Percentiles rank a stretch among this genome's conserved stretches.
Evolutionary conservation across 106 monocot species (phyloP).

Genomic region (Dactylorhiza incarnata): DNA sequence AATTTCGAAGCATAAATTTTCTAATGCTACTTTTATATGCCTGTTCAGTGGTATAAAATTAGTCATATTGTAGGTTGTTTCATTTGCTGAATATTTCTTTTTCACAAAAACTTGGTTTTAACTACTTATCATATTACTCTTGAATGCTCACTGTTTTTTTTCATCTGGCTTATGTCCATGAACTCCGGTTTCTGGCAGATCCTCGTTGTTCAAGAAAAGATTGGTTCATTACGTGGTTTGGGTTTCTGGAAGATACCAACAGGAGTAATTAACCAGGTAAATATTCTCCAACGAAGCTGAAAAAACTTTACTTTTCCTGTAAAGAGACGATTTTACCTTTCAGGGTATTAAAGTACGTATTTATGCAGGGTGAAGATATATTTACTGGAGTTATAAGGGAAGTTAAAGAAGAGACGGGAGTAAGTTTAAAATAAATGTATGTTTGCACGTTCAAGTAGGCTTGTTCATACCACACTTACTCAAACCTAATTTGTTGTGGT

Average conservation of each 20-base stretch:
- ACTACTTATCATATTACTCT: neutral
- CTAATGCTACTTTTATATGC: neutral
- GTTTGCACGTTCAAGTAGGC: neutral
- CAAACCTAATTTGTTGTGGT: neutral
- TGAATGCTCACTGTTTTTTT: neutral
- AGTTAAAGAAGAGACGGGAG: conserved; percentile 98
- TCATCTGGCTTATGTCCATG: neutral
- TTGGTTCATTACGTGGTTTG: conserved; percentile 45
- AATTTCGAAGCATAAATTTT: neutral
- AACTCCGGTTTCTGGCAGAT: conserved; percentile 39
- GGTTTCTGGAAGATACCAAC: conserved; percentile 94
- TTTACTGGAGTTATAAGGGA: conserved; percentile 64
- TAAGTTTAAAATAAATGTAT: conserved; percentile 22
- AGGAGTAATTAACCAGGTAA: conserved; percentile 83
- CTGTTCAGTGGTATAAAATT: neutral
- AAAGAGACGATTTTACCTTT: neutral
- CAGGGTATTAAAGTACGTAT: neutral
- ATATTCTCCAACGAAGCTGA: neutral
- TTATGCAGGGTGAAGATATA: conserved; percentile 82
- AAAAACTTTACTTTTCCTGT: neutral
- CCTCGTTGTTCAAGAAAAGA: conserved; percentile 87
- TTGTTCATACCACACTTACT: neutral
- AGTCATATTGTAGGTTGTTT: neutral
- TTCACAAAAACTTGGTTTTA: neutral
- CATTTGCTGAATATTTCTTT: neutral